phyloP scores from a whole-genome alignment of 2,329 filamentous ascomycete genomes.

The Metarhizium album region DNA sequence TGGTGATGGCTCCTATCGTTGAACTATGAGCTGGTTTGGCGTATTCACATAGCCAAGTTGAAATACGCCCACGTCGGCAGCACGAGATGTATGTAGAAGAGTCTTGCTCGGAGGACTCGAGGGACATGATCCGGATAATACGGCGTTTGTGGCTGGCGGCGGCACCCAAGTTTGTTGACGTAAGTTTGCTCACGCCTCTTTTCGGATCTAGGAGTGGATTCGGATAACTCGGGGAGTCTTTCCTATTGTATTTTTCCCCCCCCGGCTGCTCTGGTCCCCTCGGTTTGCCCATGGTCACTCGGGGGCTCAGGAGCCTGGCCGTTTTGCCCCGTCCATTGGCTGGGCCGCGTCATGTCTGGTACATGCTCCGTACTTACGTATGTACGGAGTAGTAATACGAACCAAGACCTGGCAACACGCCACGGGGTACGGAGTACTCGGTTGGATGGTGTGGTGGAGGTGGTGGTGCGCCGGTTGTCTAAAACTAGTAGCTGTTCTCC shows the following conservation, averaged over 20 bases:
- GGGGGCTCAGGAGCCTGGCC: background rate
- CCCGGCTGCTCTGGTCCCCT: too few species aligned
- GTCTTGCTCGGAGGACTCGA: background rate
- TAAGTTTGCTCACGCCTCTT: background rate
- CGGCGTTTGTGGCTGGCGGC: background rate
- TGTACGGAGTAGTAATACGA: background rate
- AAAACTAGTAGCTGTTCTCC: too few species aligned
- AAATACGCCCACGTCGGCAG: background rate
- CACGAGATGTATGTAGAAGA: background rate
- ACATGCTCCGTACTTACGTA: too few species aligned
- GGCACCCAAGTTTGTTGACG: background rate
- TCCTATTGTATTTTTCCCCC: background rate
- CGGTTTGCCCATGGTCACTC: background rate
- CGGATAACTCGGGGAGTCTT: too few species aligned
- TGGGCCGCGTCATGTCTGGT: slow-evolving; percentile 7
- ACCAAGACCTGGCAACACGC: background rate
- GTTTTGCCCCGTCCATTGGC: slow-evolving; percentile 4
- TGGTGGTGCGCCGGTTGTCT: background rate
- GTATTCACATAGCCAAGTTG: background rate
- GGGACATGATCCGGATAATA: slow-evolving; percentile 1
- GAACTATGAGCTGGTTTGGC: too few species aligned
- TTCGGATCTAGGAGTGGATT: background rate
- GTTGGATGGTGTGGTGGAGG: background rate
- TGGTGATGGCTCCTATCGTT: too few species aligned
- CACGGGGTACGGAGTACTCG: background rate